Conservation (phyloP, 345 rosid species). For the Rhizophora mangle region DNA sequence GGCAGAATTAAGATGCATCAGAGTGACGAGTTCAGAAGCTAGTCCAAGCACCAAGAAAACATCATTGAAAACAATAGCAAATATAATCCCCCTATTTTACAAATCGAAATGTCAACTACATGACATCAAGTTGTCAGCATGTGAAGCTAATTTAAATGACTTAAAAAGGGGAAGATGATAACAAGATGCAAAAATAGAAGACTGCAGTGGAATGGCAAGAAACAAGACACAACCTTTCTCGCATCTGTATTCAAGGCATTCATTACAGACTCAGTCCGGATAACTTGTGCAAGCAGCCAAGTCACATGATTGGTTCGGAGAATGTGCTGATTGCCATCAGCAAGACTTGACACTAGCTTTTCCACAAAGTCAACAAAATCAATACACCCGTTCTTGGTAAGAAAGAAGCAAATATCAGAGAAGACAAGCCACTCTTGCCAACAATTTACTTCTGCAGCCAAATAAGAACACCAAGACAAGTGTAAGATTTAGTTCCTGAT, state of each 20-base stretch:
- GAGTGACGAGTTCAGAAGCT: slow-evolving; percentile 18
- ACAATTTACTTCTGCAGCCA: slow-evolving; percentile 77
- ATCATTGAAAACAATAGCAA: slow-evolving; percentile 3
- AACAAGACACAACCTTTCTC: slow-evolving; percentile 62
- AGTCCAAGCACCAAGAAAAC: slow-evolving; percentile 10
- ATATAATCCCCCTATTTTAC: slow-evolving; percentile 1
- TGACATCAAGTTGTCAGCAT: not conserved
- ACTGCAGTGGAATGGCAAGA: slow-evolving; percentile 2
- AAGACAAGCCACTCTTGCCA: slow-evolving; percentile 99
- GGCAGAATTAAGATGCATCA: slow-evolving; percentile 31
- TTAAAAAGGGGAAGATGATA: not conserved
- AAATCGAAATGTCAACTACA: not conserved
- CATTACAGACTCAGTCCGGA: slow-evolving; percentile 78
- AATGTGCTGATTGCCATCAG: slow-evolving; percentile 64
- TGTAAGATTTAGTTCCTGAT: too few relatives aligned
- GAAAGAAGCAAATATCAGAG: slow-evolving; percentile 84
- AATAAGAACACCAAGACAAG: not conserved
- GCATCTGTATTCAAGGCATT: slow-evolving; percentile 71
- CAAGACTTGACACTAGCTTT: slow-evolving; percentile 71
- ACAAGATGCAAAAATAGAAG: slow-evolving; percentile 6
- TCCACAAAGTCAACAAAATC: slow-evolving; percentile 98
- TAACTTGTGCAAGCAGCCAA: slow-evolving; percentile 89
- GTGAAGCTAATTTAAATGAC: slow-evolving; percentile 1
- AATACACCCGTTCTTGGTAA: slow-evolving; percentile 86
- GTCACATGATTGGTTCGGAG: slow-evolving; percentile 98